These are phyloP conservation scores for Quercus parvula DNA, from an alignment of 306 rosid species.

Conservation along the genomic window DNA sequence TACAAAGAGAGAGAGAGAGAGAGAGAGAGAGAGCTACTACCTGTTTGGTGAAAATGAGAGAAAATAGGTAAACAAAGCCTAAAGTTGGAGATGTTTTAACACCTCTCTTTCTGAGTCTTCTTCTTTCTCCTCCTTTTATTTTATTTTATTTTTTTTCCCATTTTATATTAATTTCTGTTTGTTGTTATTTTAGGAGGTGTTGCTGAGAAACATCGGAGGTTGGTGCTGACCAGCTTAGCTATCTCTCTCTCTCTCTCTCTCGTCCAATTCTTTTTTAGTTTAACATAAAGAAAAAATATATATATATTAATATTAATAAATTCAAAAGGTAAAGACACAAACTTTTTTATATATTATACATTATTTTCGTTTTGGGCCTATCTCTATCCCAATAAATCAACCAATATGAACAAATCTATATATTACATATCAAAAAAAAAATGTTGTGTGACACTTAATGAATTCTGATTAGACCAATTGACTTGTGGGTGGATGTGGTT, in stretches of 20 bases:
- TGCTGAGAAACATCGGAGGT: constrained; percentile 78
- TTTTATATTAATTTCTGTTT: constrained; percentile 9
- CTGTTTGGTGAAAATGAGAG: constrained; percentile 5
- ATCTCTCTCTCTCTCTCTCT: not conserved
- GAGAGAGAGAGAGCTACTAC: constrained; percentile 19
- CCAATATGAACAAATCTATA: too few relatives aligned
- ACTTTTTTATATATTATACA: too few relatives aligned
- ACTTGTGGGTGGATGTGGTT: not conserved
- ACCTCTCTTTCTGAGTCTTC: not conserved
- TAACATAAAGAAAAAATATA: not conserved
- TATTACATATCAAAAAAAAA: too few relatives aligned
- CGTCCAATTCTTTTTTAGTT: not conserved
- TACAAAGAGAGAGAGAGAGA: not conserved
- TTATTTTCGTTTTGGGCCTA: too few relatives aligned
- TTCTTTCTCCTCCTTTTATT: too few relatives aligned
- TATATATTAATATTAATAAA: not conserved
- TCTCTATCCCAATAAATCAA: not conserved
- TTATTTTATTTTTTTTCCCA: too few relatives aligned
- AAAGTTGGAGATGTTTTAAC: not conserved
- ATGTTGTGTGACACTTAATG: too few relatives aligned
- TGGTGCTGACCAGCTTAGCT: constrained; percentile 68
- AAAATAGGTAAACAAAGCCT: not conserved
- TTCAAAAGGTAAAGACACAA: not conserved
- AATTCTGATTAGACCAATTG: not conserved
- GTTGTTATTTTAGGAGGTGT: constrained; percentile 60